Evolutionary conservation across 805 yeast genomes (phyloP).

Genomic region (Pichia heedii): DNA sequence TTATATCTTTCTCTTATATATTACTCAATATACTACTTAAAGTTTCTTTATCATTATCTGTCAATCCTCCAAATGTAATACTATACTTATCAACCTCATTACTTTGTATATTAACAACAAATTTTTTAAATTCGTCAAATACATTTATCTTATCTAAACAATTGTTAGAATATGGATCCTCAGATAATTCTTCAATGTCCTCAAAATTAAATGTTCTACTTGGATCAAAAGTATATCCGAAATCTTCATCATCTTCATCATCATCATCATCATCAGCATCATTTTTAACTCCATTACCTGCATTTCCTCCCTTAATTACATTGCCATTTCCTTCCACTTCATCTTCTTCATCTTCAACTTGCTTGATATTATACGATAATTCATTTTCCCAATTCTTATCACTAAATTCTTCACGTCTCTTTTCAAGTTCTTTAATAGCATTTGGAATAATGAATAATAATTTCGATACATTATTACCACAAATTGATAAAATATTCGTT

Average conservation of each 20-base stretch:
- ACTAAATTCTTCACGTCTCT: constrained; percentile 46
- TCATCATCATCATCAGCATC: constrained; percentile 17
- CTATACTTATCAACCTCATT: constrained; percentile 29
- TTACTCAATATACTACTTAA: constrained; percentile 9
- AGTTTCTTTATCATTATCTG: constrained; percentile 18
- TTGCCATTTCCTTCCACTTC: constrained; percentile 21
- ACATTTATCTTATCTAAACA: constrained; percentile 73
- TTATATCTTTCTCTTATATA: constrained; percentile 2
- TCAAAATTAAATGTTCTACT: constrained; percentile 29
- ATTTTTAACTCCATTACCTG: constrained; percentile 12
- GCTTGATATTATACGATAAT: constrained; percentile 11
- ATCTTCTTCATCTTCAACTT: constrained; percentile 14
- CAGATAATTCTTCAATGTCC: constrained; percentile 67
- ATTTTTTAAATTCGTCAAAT: constrained; percentile 53
- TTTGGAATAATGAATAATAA: constrained; percentile 56
- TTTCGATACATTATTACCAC: constrained; percentile 43
- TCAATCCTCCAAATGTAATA: constrained; percentile 15
- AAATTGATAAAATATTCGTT: constrained; percentile 32
- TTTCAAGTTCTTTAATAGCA: constrained; percentile 60
- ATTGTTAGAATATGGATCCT: constrained; percentile 72
- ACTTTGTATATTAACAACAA: constrained; percentile 40
- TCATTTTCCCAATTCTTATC: constrained; percentile 15
- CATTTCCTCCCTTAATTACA: constrained; percentile 23
- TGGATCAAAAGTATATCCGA: constrained; percentile 27
- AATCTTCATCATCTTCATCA: constrained; percentile 26